A percentile compares a stretch with the other conserved stretches of the same genome.
Evolutionary conservation across 495 filamentous ascomycete species (phyloP).

Genomic region (Aspergillus panamensis): DNA sequence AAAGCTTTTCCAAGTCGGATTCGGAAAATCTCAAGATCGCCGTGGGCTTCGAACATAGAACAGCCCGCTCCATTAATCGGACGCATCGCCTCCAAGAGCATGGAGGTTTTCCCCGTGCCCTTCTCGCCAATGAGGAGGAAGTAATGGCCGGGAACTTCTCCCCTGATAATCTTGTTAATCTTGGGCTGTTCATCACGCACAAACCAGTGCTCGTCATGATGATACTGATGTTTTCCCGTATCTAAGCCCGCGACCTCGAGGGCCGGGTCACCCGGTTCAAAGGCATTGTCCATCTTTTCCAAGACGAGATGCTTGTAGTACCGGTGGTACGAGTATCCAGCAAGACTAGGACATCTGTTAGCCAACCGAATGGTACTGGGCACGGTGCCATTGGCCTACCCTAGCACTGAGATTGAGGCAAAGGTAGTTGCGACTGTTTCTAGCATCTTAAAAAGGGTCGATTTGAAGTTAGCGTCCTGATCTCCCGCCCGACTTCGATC

Average conservation of each 20-base stretch:
- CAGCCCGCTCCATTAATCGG: slow-evolving; percentile 82
- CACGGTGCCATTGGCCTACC: slow-evolving; percentile 43
- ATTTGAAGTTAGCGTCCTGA: slow-evolving; percentile 36
- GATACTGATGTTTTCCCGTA: slow-evolving; percentile 49
- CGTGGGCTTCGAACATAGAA: slow-evolving; percentile 94
- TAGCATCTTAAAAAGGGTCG: slow-evolving; percentile 70
- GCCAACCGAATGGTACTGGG: slow-evolving; percentile 1
- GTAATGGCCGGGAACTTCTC: slow-evolving; percentile 70
- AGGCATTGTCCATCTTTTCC: slow-evolving; percentile 90
- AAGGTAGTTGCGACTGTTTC: slow-evolving; percentile 83
- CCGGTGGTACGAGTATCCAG: slow-evolving; percentile 78
- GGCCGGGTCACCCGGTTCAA: slow-evolving; percentile 86
- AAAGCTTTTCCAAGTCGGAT: slow-evolving; percentile 87
- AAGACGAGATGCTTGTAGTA: slow-evolving; percentile 89
- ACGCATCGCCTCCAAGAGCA: slow-evolving; percentile 91
- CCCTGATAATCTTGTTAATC: slow-evolving; percentile 75
- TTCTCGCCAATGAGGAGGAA: slow-evolving; percentile 94
- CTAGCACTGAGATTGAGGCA: slow-evolving; percentile 79
- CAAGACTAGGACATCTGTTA: slow-evolving; percentile 45
- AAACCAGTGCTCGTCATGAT: slow-evolving; percentile 74
- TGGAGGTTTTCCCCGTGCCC: slow-evolving; percentile 91
- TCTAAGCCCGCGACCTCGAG: slow-evolving; percentile 79
- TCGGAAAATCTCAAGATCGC: slow-evolving; percentile 91
- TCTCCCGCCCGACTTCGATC: slow-evolving; percentile 25
- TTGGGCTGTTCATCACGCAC: slow-evolving; percentile 70